Evolutionary conservation across 257 asterid genomes (phyloP).

Genomic region (Pogostemon cablin): DNA sequence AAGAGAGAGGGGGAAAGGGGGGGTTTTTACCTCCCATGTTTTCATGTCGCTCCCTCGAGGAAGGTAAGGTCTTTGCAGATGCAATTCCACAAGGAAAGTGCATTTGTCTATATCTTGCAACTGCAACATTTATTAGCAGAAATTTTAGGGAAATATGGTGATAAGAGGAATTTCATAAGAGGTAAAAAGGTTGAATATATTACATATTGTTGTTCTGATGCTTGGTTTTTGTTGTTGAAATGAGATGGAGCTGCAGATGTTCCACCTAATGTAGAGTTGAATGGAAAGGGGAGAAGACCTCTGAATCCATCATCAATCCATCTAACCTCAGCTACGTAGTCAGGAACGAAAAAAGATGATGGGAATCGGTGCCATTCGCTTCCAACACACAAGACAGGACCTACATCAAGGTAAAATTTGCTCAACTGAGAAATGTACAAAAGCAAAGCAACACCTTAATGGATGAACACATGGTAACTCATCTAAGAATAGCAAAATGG

Average conservation of each 20-base stretch:
- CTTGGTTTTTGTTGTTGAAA: slow-evolving; percentile 88
- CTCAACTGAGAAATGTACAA: slow-evolving; percentile 1
- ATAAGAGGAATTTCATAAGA: neutral
- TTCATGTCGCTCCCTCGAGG: slow-evolving; percentile 85
- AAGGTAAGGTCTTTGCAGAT: slow-evolving; percentile 76
- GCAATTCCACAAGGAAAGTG: slow-evolving; percentile 84
- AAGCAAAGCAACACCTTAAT: too few relatives aligned
- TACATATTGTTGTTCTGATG: slow-evolving; percentile 94
- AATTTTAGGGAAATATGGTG: neutral
- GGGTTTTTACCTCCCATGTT: slow-evolving; percentile 80
- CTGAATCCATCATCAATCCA: slow-evolving; percentile 98
- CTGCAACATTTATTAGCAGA: slow-evolving; percentile 47
- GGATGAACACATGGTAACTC: too few relatives aligned
- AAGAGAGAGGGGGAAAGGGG: slow-evolving; percentile 27
- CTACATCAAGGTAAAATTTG: slow-evolving; percentile 39
- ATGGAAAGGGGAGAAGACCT: slow-evolving; percentile 95
- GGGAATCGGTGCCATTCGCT: slow-evolving; percentile 99
- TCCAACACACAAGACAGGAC: slow-evolving; percentile 84
- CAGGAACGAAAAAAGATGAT: slow-evolving; percentile 89
- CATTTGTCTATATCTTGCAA: slow-evolving; percentile 71
- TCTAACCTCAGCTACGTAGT: slow-evolving; percentile 70
- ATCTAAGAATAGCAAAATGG: slow-evolving; percentile 6
- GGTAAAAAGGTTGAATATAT: slow-evolving; percentile 31
- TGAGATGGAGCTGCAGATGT: slow-evolving; percentile 88
- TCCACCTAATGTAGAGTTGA: slow-evolving; percentile 90